phyloP scores from a whole-genome alignment of 2,329 filamentous ascomycete species.

The Claviceps humidiphila region DNA sequence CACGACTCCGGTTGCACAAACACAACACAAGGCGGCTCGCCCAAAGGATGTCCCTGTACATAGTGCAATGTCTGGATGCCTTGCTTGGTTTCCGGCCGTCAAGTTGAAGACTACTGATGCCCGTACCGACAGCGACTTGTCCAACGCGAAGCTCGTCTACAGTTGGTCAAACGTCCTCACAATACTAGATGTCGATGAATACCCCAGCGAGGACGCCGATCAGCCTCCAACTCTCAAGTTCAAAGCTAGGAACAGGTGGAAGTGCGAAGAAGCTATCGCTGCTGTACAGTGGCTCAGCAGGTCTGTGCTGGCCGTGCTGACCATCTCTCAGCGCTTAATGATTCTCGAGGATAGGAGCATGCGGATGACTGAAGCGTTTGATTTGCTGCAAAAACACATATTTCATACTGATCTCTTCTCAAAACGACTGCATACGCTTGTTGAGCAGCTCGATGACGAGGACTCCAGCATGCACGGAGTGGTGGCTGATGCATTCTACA shows the following conservation, averaged over 20 bases:
- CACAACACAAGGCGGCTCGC: conserved; percentile 82
- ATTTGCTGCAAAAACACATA: conserved; percentile 81
- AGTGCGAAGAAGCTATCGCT: conserved; percentile 87
- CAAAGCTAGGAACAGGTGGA: conserved; percentile 74
- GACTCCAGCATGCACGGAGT: conserved; percentile 88
- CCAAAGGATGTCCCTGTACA: conserved; percentile 87
- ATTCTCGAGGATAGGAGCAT: conserved; percentile 83
- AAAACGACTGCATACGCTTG: conserved; percentile 65
- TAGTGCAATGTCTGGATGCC: conserved; percentile 80
- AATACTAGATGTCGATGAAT: conserved; percentile 74
- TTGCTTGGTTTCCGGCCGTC: conserved; percentile 96
- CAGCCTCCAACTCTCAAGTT: conserved; percentile 71
- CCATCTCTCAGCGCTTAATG: conserved; percentile 84
- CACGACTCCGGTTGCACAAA: conserved; percentile 89
- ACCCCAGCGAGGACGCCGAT: conserved; percentile 53
- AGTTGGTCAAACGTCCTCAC: conserved; percentile 98
- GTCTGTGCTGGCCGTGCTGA: conserved; percentile 81
- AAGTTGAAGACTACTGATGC: conserved; percentile 68
- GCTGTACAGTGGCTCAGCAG: conserved; percentile 93
- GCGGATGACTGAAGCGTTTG: conserved; percentile 88
- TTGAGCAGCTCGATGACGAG: conserved; percentile 79
- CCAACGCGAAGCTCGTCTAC: conserved; percentile 81
- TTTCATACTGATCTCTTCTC: conserved; percentile 89
- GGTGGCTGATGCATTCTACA: conserved; percentile 92
- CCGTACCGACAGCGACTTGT: conserved; percentile 52